Conservation (phyloP, 2,329 filamentous ascomycete genomes). For the Aspergillus intermedius region DNA sequence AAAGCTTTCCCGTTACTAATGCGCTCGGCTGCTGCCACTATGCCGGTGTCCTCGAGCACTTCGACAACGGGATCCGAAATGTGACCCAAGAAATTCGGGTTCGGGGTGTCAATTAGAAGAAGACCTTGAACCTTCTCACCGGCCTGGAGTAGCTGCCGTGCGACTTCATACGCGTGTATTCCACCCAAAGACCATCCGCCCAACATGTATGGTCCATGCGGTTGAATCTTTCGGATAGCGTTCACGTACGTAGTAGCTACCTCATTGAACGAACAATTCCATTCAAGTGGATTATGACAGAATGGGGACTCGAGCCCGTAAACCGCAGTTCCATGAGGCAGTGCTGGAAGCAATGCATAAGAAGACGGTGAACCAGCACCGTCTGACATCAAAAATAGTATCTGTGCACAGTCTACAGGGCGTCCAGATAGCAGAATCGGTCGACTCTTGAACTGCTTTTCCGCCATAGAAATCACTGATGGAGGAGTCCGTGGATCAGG, state of each 20-base stretch:
- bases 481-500: not conserved
- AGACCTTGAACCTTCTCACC: not conserved
- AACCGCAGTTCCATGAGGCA: not conserved
- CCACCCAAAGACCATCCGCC: not conserved
- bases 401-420: not conserved
- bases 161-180: not conserved
- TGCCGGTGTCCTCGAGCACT: not conserved
- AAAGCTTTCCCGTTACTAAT: not conserved
- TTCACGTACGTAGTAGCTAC: not conserved
- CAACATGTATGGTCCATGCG: not conserved
- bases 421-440: not conserved
- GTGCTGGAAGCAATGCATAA: not conserved
- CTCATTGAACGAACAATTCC: not conserved
- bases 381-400: not conserved
- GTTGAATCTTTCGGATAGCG: not conserved
- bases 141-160: not conserved
- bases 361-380: not conserved
- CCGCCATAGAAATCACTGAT: not conserved
- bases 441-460: not conserved
- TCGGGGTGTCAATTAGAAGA: not conserved
- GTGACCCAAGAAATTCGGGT: not conserved
- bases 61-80: not conserved
- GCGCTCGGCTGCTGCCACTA: not conserved
- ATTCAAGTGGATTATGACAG: too few species aligned
- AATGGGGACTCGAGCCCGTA: not conserved